Percentiles rank a stretch among this genome's conserved stretches.
Conservation (phyloP, 352 stramenopile species). For the Globisporangium alternatum region DNA sequence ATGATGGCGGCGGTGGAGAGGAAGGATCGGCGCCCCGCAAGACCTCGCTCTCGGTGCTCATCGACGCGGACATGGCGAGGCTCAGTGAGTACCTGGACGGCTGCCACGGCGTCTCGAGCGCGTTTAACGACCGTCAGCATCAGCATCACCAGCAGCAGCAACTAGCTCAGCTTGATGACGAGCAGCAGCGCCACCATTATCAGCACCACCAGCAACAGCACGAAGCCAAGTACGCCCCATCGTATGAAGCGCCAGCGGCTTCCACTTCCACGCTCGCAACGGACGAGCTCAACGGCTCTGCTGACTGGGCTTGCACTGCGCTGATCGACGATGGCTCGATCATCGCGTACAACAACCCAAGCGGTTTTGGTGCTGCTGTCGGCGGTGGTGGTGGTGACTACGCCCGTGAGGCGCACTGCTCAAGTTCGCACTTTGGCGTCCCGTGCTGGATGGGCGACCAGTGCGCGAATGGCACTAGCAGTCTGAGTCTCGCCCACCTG, state of each 20-base stretch:
- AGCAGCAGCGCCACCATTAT: background rate
- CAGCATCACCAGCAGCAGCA: background rate
- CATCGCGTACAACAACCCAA: background rate
- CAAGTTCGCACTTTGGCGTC: constrained; percentile 7
- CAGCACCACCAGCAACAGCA: background rate
- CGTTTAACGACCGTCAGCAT: constrained; percentile 1
- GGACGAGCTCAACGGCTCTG: background rate
- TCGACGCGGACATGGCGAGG: constrained; percentile 10
- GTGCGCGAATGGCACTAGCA: background rate
- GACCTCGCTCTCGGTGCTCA: constrained; percentile 9
- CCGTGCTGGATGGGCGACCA: constrained; percentile 8
- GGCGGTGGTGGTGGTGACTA: background rate
- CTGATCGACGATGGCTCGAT: background rate
- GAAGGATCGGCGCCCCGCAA: background rate
- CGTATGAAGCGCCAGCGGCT: background rate
- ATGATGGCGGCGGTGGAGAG: background rate
- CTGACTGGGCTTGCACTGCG: constrained; percentile 1
- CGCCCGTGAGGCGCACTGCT: constrained; percentile 3
- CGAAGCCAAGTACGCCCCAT: background rate
- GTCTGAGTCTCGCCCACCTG: background rate
- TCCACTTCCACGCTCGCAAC: no score
- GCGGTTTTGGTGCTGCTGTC: background rate
- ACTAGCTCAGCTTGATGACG: background rate
- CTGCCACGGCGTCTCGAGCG: background rate
- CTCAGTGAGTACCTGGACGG: constrained; percentile 14